A percentile compares a stretch with the other conserved stretches of the same genome.
Evolutionary conservation across 108 stramenopile species (phyloP).

Genomic region (Phaeodactylum tricornutum): DNA sequence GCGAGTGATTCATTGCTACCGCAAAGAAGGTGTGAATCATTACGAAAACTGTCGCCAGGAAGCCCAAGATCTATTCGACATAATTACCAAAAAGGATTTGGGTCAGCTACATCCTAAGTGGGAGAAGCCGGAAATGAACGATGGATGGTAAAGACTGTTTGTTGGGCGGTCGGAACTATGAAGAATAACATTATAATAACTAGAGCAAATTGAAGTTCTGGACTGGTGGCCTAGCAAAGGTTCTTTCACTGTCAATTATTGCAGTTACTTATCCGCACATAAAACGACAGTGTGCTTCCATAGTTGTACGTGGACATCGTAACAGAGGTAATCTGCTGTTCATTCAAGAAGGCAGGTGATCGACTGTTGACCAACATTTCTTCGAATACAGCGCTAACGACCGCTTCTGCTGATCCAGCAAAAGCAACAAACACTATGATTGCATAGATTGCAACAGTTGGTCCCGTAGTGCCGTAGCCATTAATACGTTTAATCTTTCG

Average conservation of each 20-base stretch:
- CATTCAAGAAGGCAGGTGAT: too few relatives aligned
- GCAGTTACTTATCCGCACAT: background rate
- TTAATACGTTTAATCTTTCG: too few relatives aligned
- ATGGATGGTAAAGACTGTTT: constrained; percentile 3
- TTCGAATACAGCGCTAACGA: too few relatives aligned
- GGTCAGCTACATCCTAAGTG: constrained; percentile 79
- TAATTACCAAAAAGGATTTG: constrained; percentile 61
- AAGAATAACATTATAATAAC: background rate
- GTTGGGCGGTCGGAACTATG: background rate
- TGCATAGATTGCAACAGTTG: too few relatives aligned
- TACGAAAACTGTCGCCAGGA: constrained; percentile 78
- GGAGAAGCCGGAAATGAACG: constrained; percentile 1
- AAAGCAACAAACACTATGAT: too few relatives aligned
- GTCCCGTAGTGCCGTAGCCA: too few relatives aligned
- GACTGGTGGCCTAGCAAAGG: background rate
- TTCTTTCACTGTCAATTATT: background rate
- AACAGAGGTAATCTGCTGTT: too few relatives aligned
- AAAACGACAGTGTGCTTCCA: background rate
- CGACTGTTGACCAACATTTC: too few relatives aligned
- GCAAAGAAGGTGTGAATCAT: constrained; percentile 78
- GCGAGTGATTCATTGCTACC: constrained; percentile 79
- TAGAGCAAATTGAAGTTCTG: background rate
- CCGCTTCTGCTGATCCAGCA: too few relatives aligned
- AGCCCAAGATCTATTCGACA: constrained; percentile 49
- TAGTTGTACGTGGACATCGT: too few relatives aligned